Conservation (phyloP, 1,139 yeast genomes). For the Saccharomycopsis crataegensis region DNA sequence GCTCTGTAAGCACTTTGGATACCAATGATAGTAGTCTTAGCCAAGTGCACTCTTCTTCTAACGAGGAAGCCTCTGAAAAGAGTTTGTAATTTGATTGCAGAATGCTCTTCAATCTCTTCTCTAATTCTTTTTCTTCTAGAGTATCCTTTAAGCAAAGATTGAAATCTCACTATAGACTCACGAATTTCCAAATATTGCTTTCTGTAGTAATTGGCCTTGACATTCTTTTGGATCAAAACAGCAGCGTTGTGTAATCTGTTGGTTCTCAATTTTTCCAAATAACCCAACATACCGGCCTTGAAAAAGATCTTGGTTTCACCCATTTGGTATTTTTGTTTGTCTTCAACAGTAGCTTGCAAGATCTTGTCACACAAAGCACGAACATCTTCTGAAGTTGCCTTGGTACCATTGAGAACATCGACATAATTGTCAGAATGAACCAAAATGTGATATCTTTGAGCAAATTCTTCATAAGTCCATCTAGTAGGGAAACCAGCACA, state of each 20-base stretch:
- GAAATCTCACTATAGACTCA: slow-evolving; percentile 48
- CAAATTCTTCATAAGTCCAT: slow-evolving; percentile 93
- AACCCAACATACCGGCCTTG: slow-evolving; percentile 94
- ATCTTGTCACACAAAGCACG: slow-evolving; percentile 62
- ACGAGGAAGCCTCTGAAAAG: slow-evolving; percentile 57
- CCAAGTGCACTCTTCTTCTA: slow-evolving; percentile 39
- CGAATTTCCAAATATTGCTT: slow-evolving; percentile 50
- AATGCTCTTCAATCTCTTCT: slow-evolving; percentile 49
- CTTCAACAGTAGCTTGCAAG: slow-evolving; percentile 54
- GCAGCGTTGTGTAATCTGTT: slow-evolving; percentile 76
- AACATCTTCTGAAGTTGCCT: slow-evolving; percentile 50
- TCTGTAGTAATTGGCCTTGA: slow-evolving; percentile 62
- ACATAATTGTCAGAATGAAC: slow-evolving; percentile 68
- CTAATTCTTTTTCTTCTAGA: slow-evolving; percentile 52
- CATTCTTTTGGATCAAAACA: slow-evolving; percentile 76
- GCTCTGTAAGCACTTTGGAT: slow-evolving; percentile 72
- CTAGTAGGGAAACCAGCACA: slow-evolving; percentile 98
- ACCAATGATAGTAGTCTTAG: slow-evolving; percentile 44
- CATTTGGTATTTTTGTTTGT: slow-evolving; percentile 66
- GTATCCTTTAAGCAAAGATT: slow-evolving; percentile 58
- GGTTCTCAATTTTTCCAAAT: slow-evolving; percentile 77
- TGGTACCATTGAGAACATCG: slow-evolving; percentile 44
- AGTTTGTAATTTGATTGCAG: slow-evolving; percentile 72
- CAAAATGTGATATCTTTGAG: slow-evolving; percentile 78
- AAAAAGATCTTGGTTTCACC: slow-evolving; percentile 90